phyloP scores from a whole-genome alignment of 352 stramenopile genomes.

The Ophiocytium majus region DNA sequence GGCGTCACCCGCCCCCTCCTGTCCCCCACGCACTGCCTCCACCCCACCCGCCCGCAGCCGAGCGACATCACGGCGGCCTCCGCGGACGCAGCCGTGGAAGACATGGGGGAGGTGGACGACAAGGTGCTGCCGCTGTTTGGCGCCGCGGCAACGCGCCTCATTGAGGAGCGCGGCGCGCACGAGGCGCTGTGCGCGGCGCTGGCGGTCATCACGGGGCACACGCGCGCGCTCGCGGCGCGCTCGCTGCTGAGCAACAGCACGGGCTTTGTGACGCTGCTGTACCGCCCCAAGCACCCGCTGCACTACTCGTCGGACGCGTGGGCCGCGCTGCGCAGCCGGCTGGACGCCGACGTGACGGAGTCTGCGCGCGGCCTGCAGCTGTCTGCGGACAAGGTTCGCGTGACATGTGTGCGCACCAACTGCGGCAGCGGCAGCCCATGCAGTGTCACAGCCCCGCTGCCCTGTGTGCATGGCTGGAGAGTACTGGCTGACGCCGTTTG shows the following conservation, averaged over 20 bases:
- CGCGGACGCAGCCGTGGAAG: slow-evolving; percentile 72
- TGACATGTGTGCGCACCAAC: slow-evolving; percentile 5
- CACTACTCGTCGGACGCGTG: slow-evolving; percentile 82
- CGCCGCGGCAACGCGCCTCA: slow-evolving; percentile 47
- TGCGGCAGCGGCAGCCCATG: not conserved
- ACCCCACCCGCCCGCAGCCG: slow-evolving; percentile 64
- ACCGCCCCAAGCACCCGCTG: slow-evolving; percentile 75
- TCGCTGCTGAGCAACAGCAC: slow-evolving; percentile 81
- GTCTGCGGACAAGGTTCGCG: not conserved
- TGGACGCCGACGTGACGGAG: slow-evolving; percentile 69
- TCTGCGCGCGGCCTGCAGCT: slow-evolving; percentile 79
- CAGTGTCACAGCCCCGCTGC: slow-evolving; percentile 1
- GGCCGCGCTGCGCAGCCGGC: slow-evolving; percentile 79
- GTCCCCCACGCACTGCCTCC: too few relatives aligned
- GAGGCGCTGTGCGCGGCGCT: slow-evolving; percentile 73
- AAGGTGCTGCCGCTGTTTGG: slow-evolving; percentile 59
- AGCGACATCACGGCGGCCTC: slow-evolving; percentile 79
- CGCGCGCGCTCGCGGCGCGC: slow-evolving; percentile 59
- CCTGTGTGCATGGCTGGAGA: not conserved
- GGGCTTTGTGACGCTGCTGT: slow-evolving; percentile 80
- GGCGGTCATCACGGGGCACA: slow-evolving; percentile 83
- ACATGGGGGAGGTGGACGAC: slow-evolving; percentile 66
- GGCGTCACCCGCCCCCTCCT: too few relatives aligned
- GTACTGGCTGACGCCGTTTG: not conserved
- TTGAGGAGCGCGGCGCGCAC: slow-evolving; percentile 65